phyloP scores from a whole-genome alignment of 1,284 basidiomycete genomes.

The Ganoderma lucidum region DNA sequence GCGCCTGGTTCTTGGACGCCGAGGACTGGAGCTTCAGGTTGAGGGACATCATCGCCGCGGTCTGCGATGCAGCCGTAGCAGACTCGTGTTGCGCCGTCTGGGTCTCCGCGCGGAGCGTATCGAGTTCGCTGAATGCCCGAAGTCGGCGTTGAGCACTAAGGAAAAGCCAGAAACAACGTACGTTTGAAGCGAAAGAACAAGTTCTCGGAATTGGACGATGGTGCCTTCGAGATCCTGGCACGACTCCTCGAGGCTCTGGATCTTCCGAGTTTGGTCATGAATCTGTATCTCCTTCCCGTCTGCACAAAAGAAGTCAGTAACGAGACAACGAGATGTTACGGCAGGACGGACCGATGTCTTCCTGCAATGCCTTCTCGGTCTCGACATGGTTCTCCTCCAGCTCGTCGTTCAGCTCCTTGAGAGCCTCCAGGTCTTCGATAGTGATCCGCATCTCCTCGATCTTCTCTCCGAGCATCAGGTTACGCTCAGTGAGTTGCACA shows the following conservation, averaged over 20 bases:
- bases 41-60: conserved; percentile 87
- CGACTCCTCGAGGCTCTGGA: conserved; percentile 76
- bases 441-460: conserved; percentile 96
- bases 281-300: conserved; percentile 78
- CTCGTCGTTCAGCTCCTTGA: conserved; percentile 97
- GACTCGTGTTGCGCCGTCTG: conserved; percentile 86
- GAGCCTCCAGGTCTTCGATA: conserved; percentile 95
- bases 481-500: conserved; percentile 94
- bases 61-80: conserved; percentile 76
- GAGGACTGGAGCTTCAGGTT: conserved; percentile 93
- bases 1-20: conserved; percentile 88
- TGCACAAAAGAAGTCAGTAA: conserved; percentile 39
- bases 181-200: conserved; percentile 86
- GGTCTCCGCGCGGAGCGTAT: conserved; percentile 81
- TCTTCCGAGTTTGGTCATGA: conserved; percentile 71
- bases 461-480: conserved; percentile 92
- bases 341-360: conserved; percentile 77
- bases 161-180: conserved; percentile 43
- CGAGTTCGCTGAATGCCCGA: conserved; percentile 72
- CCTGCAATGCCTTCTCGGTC: conserved; percentile 91
- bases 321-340: neutral
- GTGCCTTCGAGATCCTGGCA: conserved; percentile 89
- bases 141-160: neutral
- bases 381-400: conserved; percentile 97
- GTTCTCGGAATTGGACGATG: conserved; percentile 89